Evolutionary conservation across 148 eudicot species (phyloP).

Genomic region (Heliosperma pusillum): DNA sequence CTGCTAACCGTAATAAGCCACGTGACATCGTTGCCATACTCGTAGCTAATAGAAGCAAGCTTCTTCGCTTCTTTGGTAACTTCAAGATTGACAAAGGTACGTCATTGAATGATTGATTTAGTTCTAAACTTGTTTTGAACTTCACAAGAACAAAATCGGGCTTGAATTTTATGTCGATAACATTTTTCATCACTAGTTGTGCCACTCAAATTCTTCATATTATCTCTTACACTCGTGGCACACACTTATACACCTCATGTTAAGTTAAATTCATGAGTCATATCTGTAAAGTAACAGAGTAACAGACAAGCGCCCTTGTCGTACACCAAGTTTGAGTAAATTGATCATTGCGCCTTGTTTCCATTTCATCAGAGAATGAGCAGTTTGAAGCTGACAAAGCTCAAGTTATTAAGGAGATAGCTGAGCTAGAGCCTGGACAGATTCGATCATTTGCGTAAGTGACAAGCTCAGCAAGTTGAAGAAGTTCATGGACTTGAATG

Average conservation of each 20-base stretch:
- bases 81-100: conserved; percentile 60
- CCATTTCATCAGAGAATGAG: conserved; percentile 35
- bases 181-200: too few species aligned
- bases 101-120: neutral
- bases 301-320: too few species aligned
- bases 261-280: too few species aligned
- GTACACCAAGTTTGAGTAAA: too few species aligned
- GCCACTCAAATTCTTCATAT: neutral
- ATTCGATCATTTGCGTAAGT: neutral
- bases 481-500: neutral
- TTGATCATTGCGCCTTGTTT: neutral
- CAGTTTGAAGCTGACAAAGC: conserved; percentile 54
- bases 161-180: too few species aligned
- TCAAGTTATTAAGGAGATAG: conserved; percentile 39
- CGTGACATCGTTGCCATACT: conserved; percentile 56
- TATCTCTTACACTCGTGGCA: neutral
- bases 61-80: conserved; percentile 53
- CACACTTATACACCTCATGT: too few species aligned
- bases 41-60: conserved; percentile 59
- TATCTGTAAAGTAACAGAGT: too few species aligned
- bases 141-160: too few species aligned
- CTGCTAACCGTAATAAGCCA: conserved; percentile 66
- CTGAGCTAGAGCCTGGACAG: conserved; percentile 28
- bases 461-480: neutral
- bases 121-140: too few species aligned